Evolutionary conservation across 495 filamentous ascomycete genomes (phyloP).

Genomic region (Aspergillus baeticus): DNA sequence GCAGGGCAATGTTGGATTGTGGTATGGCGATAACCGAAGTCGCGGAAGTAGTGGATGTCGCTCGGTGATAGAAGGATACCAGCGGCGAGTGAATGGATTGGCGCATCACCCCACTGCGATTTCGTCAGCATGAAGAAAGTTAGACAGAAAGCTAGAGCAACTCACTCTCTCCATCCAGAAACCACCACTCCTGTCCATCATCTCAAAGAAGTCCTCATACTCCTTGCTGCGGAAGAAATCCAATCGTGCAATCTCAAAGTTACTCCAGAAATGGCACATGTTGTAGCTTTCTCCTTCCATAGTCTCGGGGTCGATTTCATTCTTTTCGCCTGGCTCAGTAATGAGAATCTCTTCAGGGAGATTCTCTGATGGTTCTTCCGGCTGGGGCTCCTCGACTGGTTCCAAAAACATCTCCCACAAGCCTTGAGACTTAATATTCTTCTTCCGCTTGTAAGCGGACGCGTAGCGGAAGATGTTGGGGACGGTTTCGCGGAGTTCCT

Average conservation of each 20-base stretch:
- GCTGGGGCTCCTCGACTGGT: constrained; percentile 57
- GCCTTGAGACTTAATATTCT: constrained; percentile 87
- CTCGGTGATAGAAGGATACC: constrained; percentile 76
- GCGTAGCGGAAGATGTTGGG: constrained; percentile 99
- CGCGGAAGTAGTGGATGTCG: constrained; percentile 98
- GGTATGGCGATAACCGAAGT: constrained; percentile 97
- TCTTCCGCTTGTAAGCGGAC: constrained; percentile 94
- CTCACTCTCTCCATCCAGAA: constrained; percentile 98
- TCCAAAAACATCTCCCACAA: constrained; percentile 99
- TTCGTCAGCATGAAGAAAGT: constrained; percentile 18
- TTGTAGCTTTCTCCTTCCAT: constrained; percentile 99
- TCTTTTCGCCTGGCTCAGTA: constrained; percentile 69
- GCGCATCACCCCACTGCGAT: constrained; percentile 93
- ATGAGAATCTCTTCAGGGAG: constrained; percentile 82
- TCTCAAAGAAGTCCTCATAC: constrained; percentile 98
- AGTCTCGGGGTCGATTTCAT: constrained; percentile 82
- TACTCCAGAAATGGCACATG: constrained; percentile 99
- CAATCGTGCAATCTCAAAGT: constrained; percentile 95
- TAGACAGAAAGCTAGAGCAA: constrained; percentile 17
- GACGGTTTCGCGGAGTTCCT: constrained; percentile 96
- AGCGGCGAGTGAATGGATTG: constrained; percentile 96
- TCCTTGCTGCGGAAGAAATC: constrained; percentile 95
- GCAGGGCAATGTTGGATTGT: constrained; percentile 98
- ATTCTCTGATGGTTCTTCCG: constrained; percentile 65
- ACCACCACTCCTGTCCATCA: constrained; percentile 97